Evolutionary conservation across 2,329 filamentous ascomycete genomes (phyloP).

Genomic region (Pseudopithomyces maydicus): DNA sequence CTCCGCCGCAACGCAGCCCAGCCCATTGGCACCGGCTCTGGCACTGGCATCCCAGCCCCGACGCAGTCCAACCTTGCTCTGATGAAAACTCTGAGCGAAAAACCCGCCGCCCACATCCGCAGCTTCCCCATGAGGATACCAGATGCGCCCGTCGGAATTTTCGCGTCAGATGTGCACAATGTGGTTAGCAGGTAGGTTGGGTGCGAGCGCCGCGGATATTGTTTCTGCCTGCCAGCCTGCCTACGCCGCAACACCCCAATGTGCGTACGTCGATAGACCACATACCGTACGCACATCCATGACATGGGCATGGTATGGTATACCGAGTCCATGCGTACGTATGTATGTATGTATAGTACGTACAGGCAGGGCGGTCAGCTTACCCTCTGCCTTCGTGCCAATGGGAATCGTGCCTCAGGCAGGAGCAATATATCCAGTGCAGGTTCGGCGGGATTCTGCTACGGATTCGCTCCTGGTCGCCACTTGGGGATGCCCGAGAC

Average conservation of each 20-base stretch:
- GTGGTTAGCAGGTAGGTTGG: too few relatives aligned
- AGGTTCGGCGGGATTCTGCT: not conserved
- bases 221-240: too few relatives aligned
- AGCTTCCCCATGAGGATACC: not conserved
- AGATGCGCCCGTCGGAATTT: not conserved
- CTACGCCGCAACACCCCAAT: too few relatives aligned
- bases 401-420: not conserved
- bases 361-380: constrained; percentile 6
- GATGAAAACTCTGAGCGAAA: not conserved
- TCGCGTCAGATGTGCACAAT: not conserved
- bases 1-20: too few relatives aligned
- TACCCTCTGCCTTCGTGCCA: not conserved
- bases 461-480: constrained; percentile 5
- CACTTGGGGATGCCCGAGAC: constrained; percentile 11
- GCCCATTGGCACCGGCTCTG: too few relatives aligned
- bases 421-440: constrained; percentile 6
- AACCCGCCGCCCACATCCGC: not conserved
- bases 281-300: too few relatives aligned
- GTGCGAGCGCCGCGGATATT: too few relatives aligned
- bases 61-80: constrained; percentile 1
- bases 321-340: too few relatives aligned
- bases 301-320: too few relatives aligned
- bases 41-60: constrained; percentile 6
- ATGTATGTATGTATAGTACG: not conserved
- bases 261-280: too few relatives aligned